phyloP scores from a whole-genome alignment of 495 filamentous ascomycete species.

The Xylaria bambusicola region DNA sequence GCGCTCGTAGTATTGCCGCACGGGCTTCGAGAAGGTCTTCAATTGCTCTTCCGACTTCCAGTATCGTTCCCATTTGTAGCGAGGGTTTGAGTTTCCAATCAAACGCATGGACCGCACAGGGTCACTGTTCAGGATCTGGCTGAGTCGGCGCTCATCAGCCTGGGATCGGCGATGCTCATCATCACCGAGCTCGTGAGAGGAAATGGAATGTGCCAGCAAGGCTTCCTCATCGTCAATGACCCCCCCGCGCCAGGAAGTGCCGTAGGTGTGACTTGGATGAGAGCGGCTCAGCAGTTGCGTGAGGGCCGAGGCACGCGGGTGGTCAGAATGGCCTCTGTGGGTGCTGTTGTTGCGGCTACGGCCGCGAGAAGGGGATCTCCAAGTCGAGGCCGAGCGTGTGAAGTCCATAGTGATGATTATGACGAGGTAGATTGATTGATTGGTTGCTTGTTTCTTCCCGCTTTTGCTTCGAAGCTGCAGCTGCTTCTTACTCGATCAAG shows the following conservation, averaged over 20 bases:
- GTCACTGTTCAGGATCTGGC: slow-evolving; percentile 60
- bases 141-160: slow-evolving; percentile 52
- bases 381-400: slow-evolving; percentile 15
- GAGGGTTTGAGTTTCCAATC: slow-evolving; percentile 74
- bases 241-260: slow-evolving; percentile 29
- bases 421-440: no score
- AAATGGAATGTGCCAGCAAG: slow-evolving; percentile 14
- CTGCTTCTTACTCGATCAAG: no score
- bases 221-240: slow-evolving; percentile 32
- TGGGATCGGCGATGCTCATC: slow-evolving; percentile 38
- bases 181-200: slow-evolving; percentile 26
- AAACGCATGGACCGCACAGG: slow-evolving; percentile 76
- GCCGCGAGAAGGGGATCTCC: slow-evolving; percentile 21
- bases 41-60: slow-evolving; percentile 70
- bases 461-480: no score
- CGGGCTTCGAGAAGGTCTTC: slow-evolving; percentile 61
- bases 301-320: slow-evolving; percentile 31
- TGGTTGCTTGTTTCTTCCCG: no score
- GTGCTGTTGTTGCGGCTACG: slow-evolving; percentile 14
- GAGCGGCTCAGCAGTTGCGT: slow-evolving; percentile 32
- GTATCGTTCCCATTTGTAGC: slow-evolving; percentile 75
- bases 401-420: slow-evolving; percentile 28
- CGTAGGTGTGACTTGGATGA: slow-evolving; percentile 29
- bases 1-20: slow-evolving; percentile 81
- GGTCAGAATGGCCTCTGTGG: slow-evolving; percentile 35